Evolutionary conservation across 768 basidiomycete genomes (phyloP).

Genomic region (Naganishia vishniacii): DNA sequence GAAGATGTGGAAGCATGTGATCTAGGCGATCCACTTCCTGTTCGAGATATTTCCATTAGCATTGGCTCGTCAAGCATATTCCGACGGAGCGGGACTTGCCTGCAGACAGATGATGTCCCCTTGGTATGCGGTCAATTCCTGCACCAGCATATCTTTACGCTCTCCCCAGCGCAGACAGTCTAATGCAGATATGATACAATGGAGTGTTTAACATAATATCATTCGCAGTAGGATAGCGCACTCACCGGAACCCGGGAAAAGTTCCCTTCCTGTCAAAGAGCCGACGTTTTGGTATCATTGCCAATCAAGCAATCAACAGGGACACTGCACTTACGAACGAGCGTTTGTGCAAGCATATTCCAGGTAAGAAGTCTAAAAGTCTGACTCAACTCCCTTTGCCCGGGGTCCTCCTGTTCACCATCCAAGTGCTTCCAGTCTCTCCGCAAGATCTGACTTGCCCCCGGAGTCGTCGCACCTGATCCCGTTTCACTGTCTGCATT

Average conservation of each 20-base stretch:
- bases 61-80: background rate
- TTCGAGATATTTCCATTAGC: constrained; percentile 9
- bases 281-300: constrained; percentile 1
- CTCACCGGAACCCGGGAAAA: constrained; percentile 41
- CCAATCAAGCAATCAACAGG: background rate
- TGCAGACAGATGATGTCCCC: constrained; percentile 81
- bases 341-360: constrained; percentile 47
- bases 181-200: background rate
- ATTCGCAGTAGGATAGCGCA: background rate
- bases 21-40: constrained; percentile 85
- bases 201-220: background rate
- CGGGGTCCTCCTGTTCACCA: background rate
- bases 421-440: constrained; percentile 35
- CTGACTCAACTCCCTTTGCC: constrained; percentile 26
- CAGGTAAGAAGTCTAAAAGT: constrained; percentile 37
- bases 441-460: constrained; percentile 33
- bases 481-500: background rate
- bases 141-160: constrained; percentile 68
- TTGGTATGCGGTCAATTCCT: constrained; percentile 63
- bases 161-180: constrained; percentile 71
- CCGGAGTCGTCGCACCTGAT: constrained; percentile 28
- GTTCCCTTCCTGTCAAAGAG: constrained; percentile 38
- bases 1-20: constrained; percentile 63
- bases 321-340: constrained; percentile 39
- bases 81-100: constrained; percentile 50